Base-by-base conservation (phyloP, 257 asterid species). In the Ligustrum vulgare region DNA sequence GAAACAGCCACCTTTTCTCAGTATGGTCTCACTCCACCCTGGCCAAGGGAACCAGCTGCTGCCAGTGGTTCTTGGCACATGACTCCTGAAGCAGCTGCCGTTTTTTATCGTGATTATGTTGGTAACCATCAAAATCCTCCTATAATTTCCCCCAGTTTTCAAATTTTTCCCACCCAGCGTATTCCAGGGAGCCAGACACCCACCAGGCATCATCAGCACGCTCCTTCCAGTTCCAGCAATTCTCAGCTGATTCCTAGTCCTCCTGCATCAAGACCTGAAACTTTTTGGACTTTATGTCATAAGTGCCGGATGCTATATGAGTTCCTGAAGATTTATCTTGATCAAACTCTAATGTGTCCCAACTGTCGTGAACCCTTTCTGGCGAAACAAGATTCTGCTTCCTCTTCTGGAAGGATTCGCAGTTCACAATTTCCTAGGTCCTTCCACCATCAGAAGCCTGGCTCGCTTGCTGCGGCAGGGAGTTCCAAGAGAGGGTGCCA, bases 231-330 rank as follows among this genome's bases (percentile, higher is more conserved):
- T n/a, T n/a, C n/a, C 41, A 51, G 28, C 75, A 69, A 76, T 70
- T 32, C 78, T 60, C 78, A 39, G 72, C 64, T 82, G 25, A 67
- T 37, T 25, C 75, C 83, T 43, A 65, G 72, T 79, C 69, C 75
- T 77, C 35, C 7, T 37, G 73, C 79, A 33, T 54, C 84, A 60
- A 69, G 25, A 35, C 69, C 64, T 9, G 79, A 70, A 33, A 80
- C 91, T 25, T 92, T 90, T 65, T 89, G 96, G 96, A 90, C 96
- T 25, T 43, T 11, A 62, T 92, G 98, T 83, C 72, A 34, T 25
- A 31, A 22, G 49, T 92, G 98, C 84, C 71, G 3, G 69, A 69
- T 49, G 5, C 75, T 78, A 5, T 85, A 49, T 18, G 84, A 87
- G 80, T 90, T 82, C 68, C 6, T 39, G 20, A 80, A 39, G 58